Evolutionary conservation across 768 basidiomycete genomes (phyloP).

Genomic region (Imleria badia): DNA sequence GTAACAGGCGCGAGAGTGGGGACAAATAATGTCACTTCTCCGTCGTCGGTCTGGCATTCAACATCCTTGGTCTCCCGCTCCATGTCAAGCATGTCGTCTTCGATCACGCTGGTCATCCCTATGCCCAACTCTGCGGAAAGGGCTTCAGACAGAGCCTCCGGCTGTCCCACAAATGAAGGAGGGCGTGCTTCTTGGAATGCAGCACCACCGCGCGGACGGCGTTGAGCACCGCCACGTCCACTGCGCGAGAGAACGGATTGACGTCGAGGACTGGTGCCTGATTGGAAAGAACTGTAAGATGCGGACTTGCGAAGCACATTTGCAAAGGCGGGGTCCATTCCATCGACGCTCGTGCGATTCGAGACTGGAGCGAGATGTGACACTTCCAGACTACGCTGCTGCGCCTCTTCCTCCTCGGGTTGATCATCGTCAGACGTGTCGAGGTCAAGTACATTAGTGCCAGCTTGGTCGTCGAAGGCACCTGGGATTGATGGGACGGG

Average conservation of each 20-base stretch:
- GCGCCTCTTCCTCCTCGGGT: conserved; percentile 25
- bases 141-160: conserved; percentile 71
- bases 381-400: conserved; percentile 26
- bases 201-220: conserved; percentile 63
- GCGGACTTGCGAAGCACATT: conserved; percentile 65
- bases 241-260: conserved; percentile 54
- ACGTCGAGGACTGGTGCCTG: conserved; percentile 59
- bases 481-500: conserved; percentile 37
- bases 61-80: conserved; percentile 60
- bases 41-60: conserved; percentile 64
- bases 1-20: conserved; percentile 31
- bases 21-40: conserved; percentile 28
- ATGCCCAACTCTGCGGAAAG: conserved; percentile 64
- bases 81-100: conserved; percentile 36
- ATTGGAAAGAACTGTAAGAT: conserved; percentile 41
- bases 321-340: conserved; percentile 86
- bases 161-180: conserved; percentile 66
- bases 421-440: conserved; percentile 25
- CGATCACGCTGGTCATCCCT: conserved; percentile 43
- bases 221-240: conserved; percentile 47
- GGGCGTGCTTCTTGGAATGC: conserved; percentile 72
- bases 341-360: conserved; percentile 73
- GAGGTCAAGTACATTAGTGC: conserved; percentile 19
- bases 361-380: conserved; percentile 44
- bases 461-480: conserved; percentile 24